Base-by-base conservation (phyloP, 2,329 filamentous ascomycete genomes). In the Periconia macrospinosa region DNA sequence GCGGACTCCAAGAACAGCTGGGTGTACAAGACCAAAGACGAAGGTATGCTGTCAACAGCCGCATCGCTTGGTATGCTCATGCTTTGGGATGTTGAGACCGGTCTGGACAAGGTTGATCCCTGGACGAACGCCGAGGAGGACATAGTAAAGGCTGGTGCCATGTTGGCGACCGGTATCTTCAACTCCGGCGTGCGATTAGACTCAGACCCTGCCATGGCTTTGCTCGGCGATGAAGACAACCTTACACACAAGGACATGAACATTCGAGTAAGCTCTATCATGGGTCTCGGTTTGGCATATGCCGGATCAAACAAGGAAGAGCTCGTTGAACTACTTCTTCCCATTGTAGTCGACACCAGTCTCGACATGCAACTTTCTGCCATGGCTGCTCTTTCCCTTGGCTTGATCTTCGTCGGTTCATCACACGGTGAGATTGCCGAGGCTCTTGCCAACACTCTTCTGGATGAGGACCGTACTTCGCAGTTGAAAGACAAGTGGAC, bases 21-120 rank as follows among this genome's bases (percentile, higher is more conserved):
- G 93, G 91, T 99, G 5, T 99, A 92, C 91, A 99, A 97, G 81
- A 97, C 95, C 18, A 99, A 99, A 77, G 92, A 95, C 41, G 92
- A 97, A 68, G 94, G 94, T 59, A 96, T 96, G 92, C 83, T 96
- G 76, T 97, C 94, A 1, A 97, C 93, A 0, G 90, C 95, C 40
- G 95, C 95, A 5, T 97, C 94, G 0, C 78, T 97, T 63, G 94
- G 94, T 69, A 93, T 94, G 66, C 81, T 99, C 17, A 81, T 96
- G 71, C 84, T 96, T 68, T 96, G 94, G 90, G 93, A 99, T 69
- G 88, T 96, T 19, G 93, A 97, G 68, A 87, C 85, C 61, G 94
- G 93, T 51, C 80, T 99, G 50, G 91, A 96, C 73, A 93, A 92
- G 77, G 92, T 97, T 65, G 93, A 99, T 75, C 91, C 89, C 71